These are phyloP conservation scores for Citrus hindsii DNA, from an alignment of 345 rosid species.

Conservation along the genomic window DNA sequence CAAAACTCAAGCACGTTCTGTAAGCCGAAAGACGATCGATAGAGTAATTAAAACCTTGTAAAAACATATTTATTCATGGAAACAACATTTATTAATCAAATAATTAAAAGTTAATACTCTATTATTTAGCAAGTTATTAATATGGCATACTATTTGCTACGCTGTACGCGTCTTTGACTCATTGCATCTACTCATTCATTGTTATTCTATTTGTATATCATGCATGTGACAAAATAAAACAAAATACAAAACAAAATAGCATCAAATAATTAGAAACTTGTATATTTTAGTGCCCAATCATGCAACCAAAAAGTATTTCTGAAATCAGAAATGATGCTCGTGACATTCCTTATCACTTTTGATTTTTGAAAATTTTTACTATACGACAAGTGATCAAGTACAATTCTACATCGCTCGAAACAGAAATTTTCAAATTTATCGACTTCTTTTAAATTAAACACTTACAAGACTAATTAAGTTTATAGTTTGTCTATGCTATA, in stretches of 20 bases:
- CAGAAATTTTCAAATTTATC: neutral
- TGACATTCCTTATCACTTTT: slow-evolving; percentile 35
- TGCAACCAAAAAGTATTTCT: slow-evolving; percentile 21
- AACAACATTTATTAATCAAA: neutral
- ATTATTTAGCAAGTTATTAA: neutral
- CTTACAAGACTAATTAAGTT: too few species aligned
- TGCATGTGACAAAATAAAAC: slow-evolving; percentile 34
- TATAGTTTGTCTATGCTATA: too few species aligned
- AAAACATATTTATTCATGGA: neutral
- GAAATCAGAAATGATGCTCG: slow-evolving; percentile 44
- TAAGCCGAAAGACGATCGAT: neutral
- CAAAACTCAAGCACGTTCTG: neutral
- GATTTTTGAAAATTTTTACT: slow-evolving; percentile 6
- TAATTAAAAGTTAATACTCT: neutral
- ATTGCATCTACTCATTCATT: slow-evolving; percentile 7
- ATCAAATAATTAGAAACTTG: slow-evolving; percentile 7
- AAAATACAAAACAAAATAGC: slow-evolving; percentile 23
- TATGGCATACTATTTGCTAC: slow-evolving; percentile 21
- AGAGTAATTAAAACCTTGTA: neutral
- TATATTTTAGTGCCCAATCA: slow-evolving; percentile 22
- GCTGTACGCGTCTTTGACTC: slow-evolving; percentile 12
- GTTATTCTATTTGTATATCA: slow-evolving; percentile 1
- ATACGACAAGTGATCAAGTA: neutral
- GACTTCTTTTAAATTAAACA: neutral
- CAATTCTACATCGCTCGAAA: neutral